Evolutionary conservation across 768 basidiomycete genomes (phyloP), one percentile per base, ranked within the genome.

Genomic region (Tricholoma sp.): DNA sequence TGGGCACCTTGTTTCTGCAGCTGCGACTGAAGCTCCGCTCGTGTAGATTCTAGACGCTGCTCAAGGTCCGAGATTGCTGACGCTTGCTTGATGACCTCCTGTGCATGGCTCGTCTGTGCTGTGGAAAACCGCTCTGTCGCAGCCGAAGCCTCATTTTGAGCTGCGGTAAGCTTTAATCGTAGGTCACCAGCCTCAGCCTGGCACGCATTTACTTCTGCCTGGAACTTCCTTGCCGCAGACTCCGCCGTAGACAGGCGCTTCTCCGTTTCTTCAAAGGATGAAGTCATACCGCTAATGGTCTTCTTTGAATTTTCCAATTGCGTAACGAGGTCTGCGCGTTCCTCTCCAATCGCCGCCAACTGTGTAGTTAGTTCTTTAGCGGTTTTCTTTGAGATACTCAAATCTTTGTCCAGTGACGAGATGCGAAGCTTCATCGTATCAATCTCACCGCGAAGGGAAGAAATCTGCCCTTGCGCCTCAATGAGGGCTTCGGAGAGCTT

Each of bases 51-150:
- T 11, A 58, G 35, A 31, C 21, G 52, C 11, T 29, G 39, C 18
- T 64, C 57, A 2, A 64, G 57, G 7, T 56, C 57, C 54, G 37
- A 59, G 27, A 64, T 61, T 18, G 24, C 45, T 21, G 47, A 41
- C 22, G 34, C 34, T 41, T 59, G 58, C 31, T 58, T 61, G 22
- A 54, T 62, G 24, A 50, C 21, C 37, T 65, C 65, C 21, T 57
- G 34, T 1, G 22, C 35, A 31, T 62, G 63, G 3, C 22, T 53
- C 8, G 53, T 24, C 54, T 57, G 47, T 35, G 59, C 37, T 9
- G 55, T 59, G 12, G 37, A 52, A 35, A 69, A 56, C 9, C 51
- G 51, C 19, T 64, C 58, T 54, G 62, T 49, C n/a, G 59, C 9
- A 4, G 57, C 50, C 32, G 35, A 24, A 1, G 58, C 51, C 37